phyloP scores from a whole-genome alignment of 2,329 filamentous ascomycete genomes.

The Hypomyces perniciosus region DNA sequence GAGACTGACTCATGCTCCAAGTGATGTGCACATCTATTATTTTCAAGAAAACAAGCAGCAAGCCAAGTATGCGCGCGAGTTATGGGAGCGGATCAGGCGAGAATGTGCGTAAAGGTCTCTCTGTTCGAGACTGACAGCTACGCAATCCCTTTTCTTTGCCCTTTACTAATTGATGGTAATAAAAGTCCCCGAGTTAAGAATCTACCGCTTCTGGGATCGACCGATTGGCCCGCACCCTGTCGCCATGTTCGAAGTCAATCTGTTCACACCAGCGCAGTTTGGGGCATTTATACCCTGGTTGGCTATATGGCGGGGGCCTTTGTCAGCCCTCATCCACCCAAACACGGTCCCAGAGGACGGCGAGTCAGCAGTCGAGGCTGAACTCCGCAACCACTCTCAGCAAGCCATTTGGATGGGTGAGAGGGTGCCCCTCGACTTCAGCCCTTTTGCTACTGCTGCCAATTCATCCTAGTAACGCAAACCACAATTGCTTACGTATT shows the following conservation, averaged over 20 bases:
- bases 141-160: not conserved
- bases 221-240: constrained; percentile 78
- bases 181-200: constrained; percentile 73
- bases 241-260: constrained; percentile 88
- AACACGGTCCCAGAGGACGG: constrained; percentile 57
- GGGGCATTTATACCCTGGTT: constrained; percentile 86
- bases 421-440: constrained; percentile 50
- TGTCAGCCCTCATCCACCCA: constrained; percentile 76
- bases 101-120: constrained; percentile 56
- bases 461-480: not conserved
- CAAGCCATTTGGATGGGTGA: constrained; percentile 71
- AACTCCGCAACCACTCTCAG: constrained; percentile 56
- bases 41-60: constrained; percentile 59
- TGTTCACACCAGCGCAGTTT: constrained; percentile 81
- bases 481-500: too few relatives aligned
- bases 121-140: not conserved
- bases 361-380: constrained; percentile 23
- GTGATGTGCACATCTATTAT: constrained; percentile 83
- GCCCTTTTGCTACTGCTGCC: not conserved
- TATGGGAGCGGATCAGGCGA: constrained; percentile 71
- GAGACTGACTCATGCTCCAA: constrained; percentile 21
- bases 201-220: constrained; percentile 70
- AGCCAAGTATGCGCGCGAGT: constrained; percentile 58
- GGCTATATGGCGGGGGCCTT: constrained; percentile 70
- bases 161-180: not conserved